Base-by-base conservation (phyloP, 495 filamentous ascomycete species). In the Hypoxylon fuscum region DNA sequence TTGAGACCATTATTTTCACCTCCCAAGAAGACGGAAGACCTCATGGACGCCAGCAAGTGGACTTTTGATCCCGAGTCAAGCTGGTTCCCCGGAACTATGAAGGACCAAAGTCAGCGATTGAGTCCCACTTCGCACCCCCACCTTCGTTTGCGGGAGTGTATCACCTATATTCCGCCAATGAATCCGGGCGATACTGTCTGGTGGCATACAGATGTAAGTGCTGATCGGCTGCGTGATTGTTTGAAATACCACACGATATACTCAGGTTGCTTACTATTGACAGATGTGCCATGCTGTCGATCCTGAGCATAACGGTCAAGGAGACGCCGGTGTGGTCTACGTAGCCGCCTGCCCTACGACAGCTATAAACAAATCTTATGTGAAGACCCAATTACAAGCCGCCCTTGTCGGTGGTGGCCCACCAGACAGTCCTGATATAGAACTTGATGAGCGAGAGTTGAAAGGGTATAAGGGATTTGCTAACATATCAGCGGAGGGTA, bases 221-320 rank as follows among this genome's bases (percentile, higher is more conserved):
- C 3, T 45, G 2, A 15, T 38, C 35, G 1, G 12, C 35, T 38
- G 20, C 22, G 15, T 1, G 11, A 25, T 34, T n/a, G 12, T 47
- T 32, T 5, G 20, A 44, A 2, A 0, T 14, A 25, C 5, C 5
- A 12, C 18, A 45, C 2, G 18, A 45, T 11, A 5, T 14, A 45
- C 12, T 20, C n/a, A n/a, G n/a, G n/a, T n/a, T 10, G 17, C 49
- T 53, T 14, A 53, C 32, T 23, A 21, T 23, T 22, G 9, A 7
- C n/a, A 62, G 49, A 57, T 67, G 57, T 49, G 42, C 9, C 63
- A 67, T 32, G 63, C 57, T 23, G 63, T 67, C 43, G 63, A 67
- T 12, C 20, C 37, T 2, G 58, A 57, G 25, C 63, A 67, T 23
- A 32, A 41, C 31, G 63, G 63, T 6, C 17, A 43, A 10, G 23